phyloP scores from a whole-genome alignment of 257 asterid genomes.

The Nicotiana benthamiana region DNA sequence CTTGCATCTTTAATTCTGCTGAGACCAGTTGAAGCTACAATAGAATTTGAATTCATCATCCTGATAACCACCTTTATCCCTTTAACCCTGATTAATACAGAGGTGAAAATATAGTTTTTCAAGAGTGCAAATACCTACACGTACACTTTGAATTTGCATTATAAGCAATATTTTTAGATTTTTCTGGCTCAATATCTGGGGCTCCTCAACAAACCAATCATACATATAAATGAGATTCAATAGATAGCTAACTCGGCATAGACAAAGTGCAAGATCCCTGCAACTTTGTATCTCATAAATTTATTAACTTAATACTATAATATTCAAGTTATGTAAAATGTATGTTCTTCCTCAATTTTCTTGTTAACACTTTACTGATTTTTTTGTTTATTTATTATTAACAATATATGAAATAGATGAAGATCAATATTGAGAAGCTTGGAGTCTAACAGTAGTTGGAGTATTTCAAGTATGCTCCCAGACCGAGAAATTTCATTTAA shows the following conservation, averaged over 20 bases:
- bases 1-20: conserved; percentile 60
- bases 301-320: too few species aligned
- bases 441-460: not conserved
- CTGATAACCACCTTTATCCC: conserved; percentile 64
- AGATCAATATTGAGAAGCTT: not conserved
- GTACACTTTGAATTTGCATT: not conserved
- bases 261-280: too few species aligned
- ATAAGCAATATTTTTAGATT: too few species aligned
- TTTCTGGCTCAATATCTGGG: not conserved
- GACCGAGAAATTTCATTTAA: not conserved
- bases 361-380: not conserved
- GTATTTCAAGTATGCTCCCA: not conserved
- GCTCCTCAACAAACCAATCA: not conserved
- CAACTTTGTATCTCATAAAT: too few species aligned
- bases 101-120: conserved; percentile 91
- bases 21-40: conserved; percentile 70
- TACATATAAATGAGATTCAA: not conserved
- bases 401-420: too few species aligned
- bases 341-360: not conserved
- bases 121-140: conserved; percentile 63
- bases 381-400: too few species aligned
- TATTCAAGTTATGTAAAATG: too few species aligned
- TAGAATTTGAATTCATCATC: conserved; percentile 82
- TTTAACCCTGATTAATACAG: conserved; percentile 70
- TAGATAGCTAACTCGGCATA: too few species aligned